Conservation (phyloP, 768 basidiomycete genomes). For the Candolleomyces aberdarensis region DNA sequence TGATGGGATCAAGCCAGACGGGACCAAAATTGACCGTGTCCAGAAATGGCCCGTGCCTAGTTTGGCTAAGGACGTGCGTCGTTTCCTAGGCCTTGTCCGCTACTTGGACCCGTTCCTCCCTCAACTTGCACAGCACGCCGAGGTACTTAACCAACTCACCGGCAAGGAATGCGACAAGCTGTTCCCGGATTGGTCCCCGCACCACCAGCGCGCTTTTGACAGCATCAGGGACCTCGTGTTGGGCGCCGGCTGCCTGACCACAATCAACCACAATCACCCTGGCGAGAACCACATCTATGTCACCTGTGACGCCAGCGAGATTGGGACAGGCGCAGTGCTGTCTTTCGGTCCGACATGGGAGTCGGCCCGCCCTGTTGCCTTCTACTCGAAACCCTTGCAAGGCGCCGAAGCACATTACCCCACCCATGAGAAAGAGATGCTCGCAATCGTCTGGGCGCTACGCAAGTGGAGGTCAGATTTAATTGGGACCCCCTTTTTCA, state of each 20-base stretch:
- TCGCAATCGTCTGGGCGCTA: slow-evolving; percentile 29
- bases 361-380: slow-evolving; percentile 27
- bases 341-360: slow-evolving; percentile 12
- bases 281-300: slow-evolving; percentile 29
- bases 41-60: background rate
- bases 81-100: background rate
- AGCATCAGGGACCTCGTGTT: slow-evolving; percentile 20
- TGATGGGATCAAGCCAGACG: background rate
- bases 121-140: background rate
- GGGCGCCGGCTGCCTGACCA: slow-evolving; percentile 14
- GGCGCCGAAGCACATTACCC: slow-evolving; percentile 11
- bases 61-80: too few species aligned
- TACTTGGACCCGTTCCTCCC: slow-evolving; percentile 9
- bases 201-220: slow-evolving; percentile 23
- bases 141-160: background rate
- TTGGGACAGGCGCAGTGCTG: slow-evolving; percentile 24
- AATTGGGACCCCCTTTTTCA: slow-evolving; percentile 9
- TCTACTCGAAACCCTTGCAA: slow-evolving; percentile 23
- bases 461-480: slow-evolving; percentile 23
- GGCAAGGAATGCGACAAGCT: background rate
- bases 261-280: slow-evolving; percentile 10
- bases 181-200: slow-evolving; percentile 14
- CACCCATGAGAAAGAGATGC: too few species aligned
- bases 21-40: background rate
- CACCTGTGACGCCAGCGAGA: slow-evolving; percentile 27